Conservation (phyloP, 164 flowering plant species). For the Piper longum region DNA sequence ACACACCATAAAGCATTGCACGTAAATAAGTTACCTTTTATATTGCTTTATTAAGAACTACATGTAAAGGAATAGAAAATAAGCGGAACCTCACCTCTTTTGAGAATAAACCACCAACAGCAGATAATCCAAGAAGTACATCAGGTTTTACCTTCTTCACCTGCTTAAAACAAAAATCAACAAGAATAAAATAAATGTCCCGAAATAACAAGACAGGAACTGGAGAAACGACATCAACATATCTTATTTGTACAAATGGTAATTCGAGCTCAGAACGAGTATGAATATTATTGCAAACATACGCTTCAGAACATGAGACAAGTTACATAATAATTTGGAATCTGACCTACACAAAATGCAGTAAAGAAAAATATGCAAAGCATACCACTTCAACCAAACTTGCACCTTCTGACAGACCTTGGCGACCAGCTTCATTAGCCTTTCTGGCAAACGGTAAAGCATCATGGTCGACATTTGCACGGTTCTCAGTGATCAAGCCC, state of each 20-base stretch:
- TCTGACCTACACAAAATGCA: background rate
- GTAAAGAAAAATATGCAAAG: background rate
- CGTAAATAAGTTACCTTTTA: no score
- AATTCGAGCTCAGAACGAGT: no score
- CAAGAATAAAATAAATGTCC: background rate
- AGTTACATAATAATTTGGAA: background rate
- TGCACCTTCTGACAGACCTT: slow-evolving; percentile 77
- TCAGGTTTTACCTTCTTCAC: slow-evolving; percentile 86
- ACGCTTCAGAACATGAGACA: no score
- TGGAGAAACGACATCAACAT: background rate
- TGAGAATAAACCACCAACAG: slow-evolving; percentile 90
- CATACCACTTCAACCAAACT: slow-evolving; percentile 87
- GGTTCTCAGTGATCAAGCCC: slow-evolving; percentile 89
- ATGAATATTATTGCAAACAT: no score
- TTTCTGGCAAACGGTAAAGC: slow-evolving; percentile 85
- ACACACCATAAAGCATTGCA: no score
- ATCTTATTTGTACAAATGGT: background rate
- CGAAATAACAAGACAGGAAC: background rate
- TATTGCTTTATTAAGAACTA: background rate
- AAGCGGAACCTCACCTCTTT: slow-evolving; percentile 48
- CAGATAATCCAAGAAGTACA: slow-evolving; percentile 96
- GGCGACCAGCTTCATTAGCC: slow-evolving; percentile 51
- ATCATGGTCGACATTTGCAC: slow-evolving; percentile 68
- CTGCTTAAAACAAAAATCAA: slow-evolving; percentile 23
- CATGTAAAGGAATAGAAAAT: background rate